Evolutionary conservation across 2,329 filamentous ascomycete genomes (phyloP), one percentile per base, ranked within the genome.

Genomic region (Aspergillus uvarum): DNA sequence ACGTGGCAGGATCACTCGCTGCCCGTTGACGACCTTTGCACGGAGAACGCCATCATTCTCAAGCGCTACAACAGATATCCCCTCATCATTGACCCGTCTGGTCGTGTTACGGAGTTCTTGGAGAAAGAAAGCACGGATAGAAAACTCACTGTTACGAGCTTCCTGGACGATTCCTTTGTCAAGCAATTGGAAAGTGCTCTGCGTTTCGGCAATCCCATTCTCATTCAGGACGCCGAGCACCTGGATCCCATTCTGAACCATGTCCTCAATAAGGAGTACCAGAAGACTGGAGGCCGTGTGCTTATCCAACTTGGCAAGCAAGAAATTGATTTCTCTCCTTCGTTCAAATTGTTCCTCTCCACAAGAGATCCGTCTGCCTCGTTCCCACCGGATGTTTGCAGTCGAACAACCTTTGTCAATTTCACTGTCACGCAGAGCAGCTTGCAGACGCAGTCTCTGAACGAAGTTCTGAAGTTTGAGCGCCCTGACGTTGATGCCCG

Each of bases 381-480:
- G 7, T 99, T 99, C 75, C 88, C 95, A 7, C 96, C 95, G 0
- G 95, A 99, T 73, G 92, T 99, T 65, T 99, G 96, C 86, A 96
- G 92, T 82, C 87, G 96, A 71, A 98, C 95, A 6, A 99, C 96
- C 0, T 96, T 99, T 78, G 95, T 99, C 84, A 99, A 99, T 79
- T 99, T 99, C 70, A 98, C 96, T 1, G 94, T 99, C 64, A 99
- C 95, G 4, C 94, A 98, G 80, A 97, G 95, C 85, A 98, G 94
- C 82, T 83, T 99, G 72, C 95, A 96, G 79, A 98, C 95, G 2
- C 95, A 99, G 77, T 97, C 95, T 1, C 86, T 99, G 67, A 97
- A 97, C 68, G 93, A 99, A 65, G 95, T 98, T 35, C 85, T 99
- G 71, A 98, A 98, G 77, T 96, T 93, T 14, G 95, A 99, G 81